Base-by-base conservation (phyloP, 345 rosid genomes). In the Lumnitzera racemosa region DNA sequence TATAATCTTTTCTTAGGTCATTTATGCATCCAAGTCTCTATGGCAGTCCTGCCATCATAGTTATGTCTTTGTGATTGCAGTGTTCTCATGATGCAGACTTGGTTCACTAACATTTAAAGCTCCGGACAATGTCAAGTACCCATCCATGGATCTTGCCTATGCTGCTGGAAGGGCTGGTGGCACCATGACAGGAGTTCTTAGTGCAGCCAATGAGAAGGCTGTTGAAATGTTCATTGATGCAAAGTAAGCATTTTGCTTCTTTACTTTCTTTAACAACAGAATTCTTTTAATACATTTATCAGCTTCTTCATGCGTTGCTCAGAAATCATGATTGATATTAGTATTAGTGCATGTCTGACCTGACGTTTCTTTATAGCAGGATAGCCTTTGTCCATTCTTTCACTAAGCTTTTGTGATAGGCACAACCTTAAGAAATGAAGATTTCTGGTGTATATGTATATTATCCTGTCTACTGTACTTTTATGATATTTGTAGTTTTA, bases 101-200 rank as follows among this genome's bases (percentile, higher is more conserved):
- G 99, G 95, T 60, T 84, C 99, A 13, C 72, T 94, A 70, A 90
- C 99, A 25, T 90, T 94, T 69, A 82, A 79, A 81, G 74, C 85
- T 51, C 97, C 99, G 2, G 95, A 88, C 77, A 84, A 84, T 48
- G 85, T 80, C 55, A 94, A 94, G 69, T 94, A 86, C 62, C 99
- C 97, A 24, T 94, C 99, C 24, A 82, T 94, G 96, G 84, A 85
- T 65, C 97, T 94, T 71, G 90, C 92, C 56, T 94, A 90, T 68
- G 78, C 99, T 29, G 99, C 99, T 31, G 99, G 96, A 74, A 76
- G 92, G 67, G 92, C 99, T 17, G 99, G 97, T 73, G 99, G 99
- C 62, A 94, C 99, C 52, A 94, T 94, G 99, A 94, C 97, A 1
- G 99, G 99, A 77, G 99, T 94, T 64, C 96, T 94, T 58, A 88